These are phyloP conservation scores for Plasmodium vinckei DNA, from an alignment of 169 alveolate genomes.

Conservation along the genomic window DNA sequence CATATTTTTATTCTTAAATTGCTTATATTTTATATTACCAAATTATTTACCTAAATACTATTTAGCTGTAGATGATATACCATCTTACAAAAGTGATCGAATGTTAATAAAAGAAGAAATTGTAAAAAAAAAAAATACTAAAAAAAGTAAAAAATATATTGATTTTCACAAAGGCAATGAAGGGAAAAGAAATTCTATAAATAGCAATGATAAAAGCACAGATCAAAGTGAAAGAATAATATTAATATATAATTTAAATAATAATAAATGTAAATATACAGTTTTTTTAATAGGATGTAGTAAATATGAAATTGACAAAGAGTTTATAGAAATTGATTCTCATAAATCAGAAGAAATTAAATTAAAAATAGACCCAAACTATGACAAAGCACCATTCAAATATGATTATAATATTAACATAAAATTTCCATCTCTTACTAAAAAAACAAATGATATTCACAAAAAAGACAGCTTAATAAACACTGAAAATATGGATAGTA, in stretches of 20 bases:
- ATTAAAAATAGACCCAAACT: conserved; percentile 35
- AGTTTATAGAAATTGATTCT: conserved; percentile 16
- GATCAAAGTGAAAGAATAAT: conserved; percentile 32
- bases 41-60: conserved; percentile 54
- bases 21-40: conserved; percentile 58
- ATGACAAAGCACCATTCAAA: conserved; percentile 17
- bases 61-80: conserved; percentile 45
- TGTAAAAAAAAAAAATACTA: conserved; percentile 1
- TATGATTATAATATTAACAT: conserved; percentile 17
- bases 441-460: background rate
- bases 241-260: conserved; percentile 47
- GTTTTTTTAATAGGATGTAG: conserved; percentile 52
- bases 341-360: conserved; percentile 54
- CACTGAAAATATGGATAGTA: too few species aligned
- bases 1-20: conserved; percentile 40
- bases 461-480: background rate
- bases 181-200: background rate
- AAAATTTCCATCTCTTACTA: conserved; percentile 8
- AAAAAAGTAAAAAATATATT: background rate
- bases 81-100: conserved; percentile 32
- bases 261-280: conserved; percentile 41
- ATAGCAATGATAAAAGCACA: background rate
- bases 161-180: conserved; percentile 3
- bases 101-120: conserved; percentile 29
- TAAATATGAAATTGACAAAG: conserved; percentile 36